Conservation (phyloP, 73 alveolate species). For the Paramecium sexaurelia region DNA sequence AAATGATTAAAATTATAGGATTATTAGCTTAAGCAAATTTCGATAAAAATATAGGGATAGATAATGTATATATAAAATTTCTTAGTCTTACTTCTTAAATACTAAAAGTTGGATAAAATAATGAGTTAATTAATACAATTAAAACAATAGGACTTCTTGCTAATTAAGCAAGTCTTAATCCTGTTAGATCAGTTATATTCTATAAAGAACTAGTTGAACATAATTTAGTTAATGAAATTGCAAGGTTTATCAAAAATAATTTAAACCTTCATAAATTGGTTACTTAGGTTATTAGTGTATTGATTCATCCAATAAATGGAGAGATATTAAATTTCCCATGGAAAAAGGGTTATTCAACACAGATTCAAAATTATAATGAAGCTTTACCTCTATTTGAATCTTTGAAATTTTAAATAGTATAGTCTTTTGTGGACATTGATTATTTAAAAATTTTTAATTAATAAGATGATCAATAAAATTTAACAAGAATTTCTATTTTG, state of each 20-base stretch:
- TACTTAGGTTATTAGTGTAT: conserved; percentile 82
- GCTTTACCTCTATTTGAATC: conserved; percentile 73
- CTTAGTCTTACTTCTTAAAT: background rate
- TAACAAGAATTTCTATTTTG: conserved; percentile 78
- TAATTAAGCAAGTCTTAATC: conserved; percentile 89
- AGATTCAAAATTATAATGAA: conserved; percentile 77
- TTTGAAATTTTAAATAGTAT: conserved; percentile 69
- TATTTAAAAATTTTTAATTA: conserved; percentile 67
- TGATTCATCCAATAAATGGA: conserved; percentile 94
- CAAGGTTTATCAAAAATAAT: conserved; percentile 22
- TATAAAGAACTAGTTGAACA: conserved; percentile 90
- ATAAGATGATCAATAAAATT: conserved; percentile 74
- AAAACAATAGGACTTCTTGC: conserved; percentile 94
- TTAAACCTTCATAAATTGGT: conserved; percentile 80
- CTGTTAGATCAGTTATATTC: conserved; percentile 85
- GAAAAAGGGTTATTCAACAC: conserved; percentile 76
- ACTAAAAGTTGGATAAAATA: background rate
- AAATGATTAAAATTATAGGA: conserved; percentile 90
- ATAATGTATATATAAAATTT: conserved; percentile 44
- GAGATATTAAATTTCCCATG: conserved; percentile 96
- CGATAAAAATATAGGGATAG: conserved; percentile 85
- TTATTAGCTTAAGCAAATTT: conserved; percentile 84
- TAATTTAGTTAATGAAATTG: conserved; percentile 78
- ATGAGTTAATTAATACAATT: conserved; percentile 41
- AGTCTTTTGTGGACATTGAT: conserved; percentile 68